A percentile compares a stretch with the other conserved stretches of the same genome.
Conservation (phyloP, 164 flowering plant species). For the Sedum album region DNA sequence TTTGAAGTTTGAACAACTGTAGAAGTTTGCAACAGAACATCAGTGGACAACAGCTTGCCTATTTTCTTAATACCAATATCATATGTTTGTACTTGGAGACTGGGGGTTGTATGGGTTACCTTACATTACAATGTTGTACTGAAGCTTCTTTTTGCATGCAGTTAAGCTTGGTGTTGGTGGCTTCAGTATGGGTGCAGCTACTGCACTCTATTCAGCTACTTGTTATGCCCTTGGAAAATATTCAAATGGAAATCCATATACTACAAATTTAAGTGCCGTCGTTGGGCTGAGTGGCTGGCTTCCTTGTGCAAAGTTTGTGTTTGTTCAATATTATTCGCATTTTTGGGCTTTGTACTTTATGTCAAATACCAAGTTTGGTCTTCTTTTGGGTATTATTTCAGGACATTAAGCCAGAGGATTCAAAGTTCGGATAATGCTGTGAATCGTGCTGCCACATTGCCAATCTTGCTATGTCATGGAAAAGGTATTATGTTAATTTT, state of each 20-base stretch:
- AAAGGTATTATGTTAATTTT: slow-evolving; percentile 18
- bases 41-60: not conserved
- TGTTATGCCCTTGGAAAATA: slow-evolving; percentile 11
- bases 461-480: slow-evolving; percentile 37
- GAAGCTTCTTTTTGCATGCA: slow-evolving; percentile 10
- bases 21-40: not conserved
- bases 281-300: slow-evolving; percentile 12
- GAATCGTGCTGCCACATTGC: slow-evolving; percentile 32
- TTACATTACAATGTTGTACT: not conserved
- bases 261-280: not conserved
- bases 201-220: slow-evolving; percentile 10
- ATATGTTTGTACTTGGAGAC: not conserved
- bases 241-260: slow-evolving; percentile 1
- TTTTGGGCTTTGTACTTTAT: not conserved
- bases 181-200: slow-evolving; percentile 11
- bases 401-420: slow-evolving; percentile 20
- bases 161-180: slow-evolving; percentile 35
- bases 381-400: slow-evolving; percentile 5
- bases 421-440: slow-evolving; percentile 20
- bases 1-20: not conserved
- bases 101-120: not conserved
- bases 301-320: slow-evolving; percentile 7
- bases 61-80: not conserved
- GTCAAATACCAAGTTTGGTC: not conserved
- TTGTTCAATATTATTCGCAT: not conserved